A percentile compares a stretch with the other conserved stretches of the same genome.
Conservation (phyloP, 768 basidiomycete genomes). For the Trametes cubensis region DNA sequence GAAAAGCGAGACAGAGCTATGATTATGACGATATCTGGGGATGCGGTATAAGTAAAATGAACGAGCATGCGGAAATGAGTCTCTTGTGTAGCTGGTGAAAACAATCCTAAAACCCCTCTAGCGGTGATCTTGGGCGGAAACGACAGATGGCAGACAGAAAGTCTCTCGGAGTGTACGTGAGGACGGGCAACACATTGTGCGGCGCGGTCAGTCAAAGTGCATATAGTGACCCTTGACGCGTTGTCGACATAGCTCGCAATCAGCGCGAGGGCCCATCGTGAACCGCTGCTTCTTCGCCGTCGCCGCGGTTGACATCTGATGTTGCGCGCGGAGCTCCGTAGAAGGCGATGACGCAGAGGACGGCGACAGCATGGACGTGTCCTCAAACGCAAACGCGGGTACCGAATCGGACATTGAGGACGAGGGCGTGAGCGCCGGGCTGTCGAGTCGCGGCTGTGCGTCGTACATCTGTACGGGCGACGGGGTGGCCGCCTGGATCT, state of each 20-base stretch:
- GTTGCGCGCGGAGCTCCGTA: background rate
- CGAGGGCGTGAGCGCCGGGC: background rate
- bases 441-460: conserved; percentile 30
- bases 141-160: background rate
- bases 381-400: background rate
- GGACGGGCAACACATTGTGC: background rate
- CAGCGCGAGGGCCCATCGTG: conserved; percentile 72
- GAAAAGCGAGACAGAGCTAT: background rate
- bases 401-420: background rate
- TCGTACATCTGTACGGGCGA: conserved; percentile 29
- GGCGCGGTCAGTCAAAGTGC: conserved; percentile 53
- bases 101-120: background rate
- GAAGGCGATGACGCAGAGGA: conserved; percentile 30
- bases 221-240: conserved; percentile 74
- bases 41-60: background rate
- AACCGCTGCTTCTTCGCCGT: conserved; percentile 49
- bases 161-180: background rate
- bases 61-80: background rate
- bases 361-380: conserved; percentile 25
- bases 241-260: conserved; percentile 66
- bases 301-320: conserved; percentile 6
- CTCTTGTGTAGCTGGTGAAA: no score
- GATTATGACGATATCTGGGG: conserved; percentile 2
- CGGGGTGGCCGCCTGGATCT: conserved; percentile 26
- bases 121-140: background rate